Evolutionary conservation across 495 filamentous ascomycete species (phyloP).

Genomic region (Penicillium longicatenatum): DNA sequence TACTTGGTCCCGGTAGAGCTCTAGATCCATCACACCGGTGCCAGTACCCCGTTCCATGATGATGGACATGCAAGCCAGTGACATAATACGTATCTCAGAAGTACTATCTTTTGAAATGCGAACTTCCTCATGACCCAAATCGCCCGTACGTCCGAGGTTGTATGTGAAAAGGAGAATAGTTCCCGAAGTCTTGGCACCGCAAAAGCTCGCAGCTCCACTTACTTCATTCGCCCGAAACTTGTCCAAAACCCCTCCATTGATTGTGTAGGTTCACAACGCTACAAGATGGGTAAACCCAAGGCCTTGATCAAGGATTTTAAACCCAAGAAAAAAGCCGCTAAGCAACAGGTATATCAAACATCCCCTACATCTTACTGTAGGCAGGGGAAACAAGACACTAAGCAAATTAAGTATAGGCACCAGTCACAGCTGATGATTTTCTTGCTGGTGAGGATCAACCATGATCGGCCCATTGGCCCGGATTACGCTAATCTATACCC

Average conservation of each 20-base stretch:
- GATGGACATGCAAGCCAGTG: no score
- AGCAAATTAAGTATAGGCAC: constrained; percentile 35
- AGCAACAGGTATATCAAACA: constrained; percentile 22
- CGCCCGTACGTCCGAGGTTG: no score
- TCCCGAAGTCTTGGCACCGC: constrained; percentile 9
- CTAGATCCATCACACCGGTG: no score
- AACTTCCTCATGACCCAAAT: no score
- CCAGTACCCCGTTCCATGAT: no score
- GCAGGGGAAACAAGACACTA: neutral
- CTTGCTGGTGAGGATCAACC: constrained; percentile 47
- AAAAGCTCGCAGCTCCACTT: constrained; percentile 1
- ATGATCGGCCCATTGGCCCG: neutral
- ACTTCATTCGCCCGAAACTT: neutral
- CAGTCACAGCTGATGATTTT: constrained; percentile 63
- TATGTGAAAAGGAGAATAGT: neutral
- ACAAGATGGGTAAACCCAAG: constrained; percentile 57
- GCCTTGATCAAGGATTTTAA: constrained; percentile 50
- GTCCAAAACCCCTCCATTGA: neutral
- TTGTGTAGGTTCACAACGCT: neutral
- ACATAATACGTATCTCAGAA: no score
- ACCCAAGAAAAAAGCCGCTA: constrained; percentile 47
- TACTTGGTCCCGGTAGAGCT: no score
- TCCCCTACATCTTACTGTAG: neutral
- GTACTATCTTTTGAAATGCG: no score
- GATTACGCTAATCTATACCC: constrained; percentile 5